phyloP scores from a whole-genome alignment of 345 rosid species.

The Euphorbia pulcherrima region DNA sequence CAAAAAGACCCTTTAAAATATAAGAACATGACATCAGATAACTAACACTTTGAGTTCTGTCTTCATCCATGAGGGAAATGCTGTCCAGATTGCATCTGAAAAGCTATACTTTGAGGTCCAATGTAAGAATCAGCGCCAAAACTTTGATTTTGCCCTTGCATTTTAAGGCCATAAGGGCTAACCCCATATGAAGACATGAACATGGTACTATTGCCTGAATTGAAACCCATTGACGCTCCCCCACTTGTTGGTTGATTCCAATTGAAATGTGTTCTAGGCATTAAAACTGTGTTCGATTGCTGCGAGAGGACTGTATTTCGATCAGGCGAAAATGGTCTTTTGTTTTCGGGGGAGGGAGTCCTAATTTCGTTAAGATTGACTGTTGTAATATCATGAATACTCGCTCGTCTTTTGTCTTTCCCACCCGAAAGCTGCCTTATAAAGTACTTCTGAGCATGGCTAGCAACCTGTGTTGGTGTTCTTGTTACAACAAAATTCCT shows the following conservation, averaged over 20 bases:
- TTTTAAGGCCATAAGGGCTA: conserved; percentile 38
- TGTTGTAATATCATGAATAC: conserved; percentile 33
- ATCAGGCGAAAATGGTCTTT: conserved; percentile 37
- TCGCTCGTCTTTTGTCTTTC: conserved; percentile 32
- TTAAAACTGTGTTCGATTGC: conserved; percentile 30
- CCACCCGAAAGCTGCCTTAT: conserved; percentile 33
- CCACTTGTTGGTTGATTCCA: conserved; percentile 49
- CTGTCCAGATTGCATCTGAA: conserved; percentile 44
- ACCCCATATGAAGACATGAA: conserved; percentile 37
- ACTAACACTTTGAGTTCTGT: conserved; percentile 5
- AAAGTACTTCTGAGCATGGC: conserved; percentile 36
- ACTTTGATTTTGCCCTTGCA: conserved; percentile 36
- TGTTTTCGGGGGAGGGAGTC: conserved; percentile 49
- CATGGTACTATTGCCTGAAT: conserved; percentile 35
- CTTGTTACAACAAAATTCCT: conserved; percentile 27
- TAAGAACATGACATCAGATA: conserved; percentile 22
- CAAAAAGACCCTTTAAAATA: conserved; percentile 16
- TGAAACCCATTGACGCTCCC: conserved; percentile 37
- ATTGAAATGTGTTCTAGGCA: conserved; percentile 38
- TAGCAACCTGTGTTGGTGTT: conserved; percentile 36
- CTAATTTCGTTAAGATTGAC: conserved; percentile 38
- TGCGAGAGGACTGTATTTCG: conserved; percentile 27
- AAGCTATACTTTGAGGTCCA: conserved; percentile 39
- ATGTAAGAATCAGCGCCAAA: conserved; percentile 28
- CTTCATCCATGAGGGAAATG: conserved; percentile 44